Conservation (phyloP, 176 grass and related monocot species). For the Rhynchospora pubera region DNA sequence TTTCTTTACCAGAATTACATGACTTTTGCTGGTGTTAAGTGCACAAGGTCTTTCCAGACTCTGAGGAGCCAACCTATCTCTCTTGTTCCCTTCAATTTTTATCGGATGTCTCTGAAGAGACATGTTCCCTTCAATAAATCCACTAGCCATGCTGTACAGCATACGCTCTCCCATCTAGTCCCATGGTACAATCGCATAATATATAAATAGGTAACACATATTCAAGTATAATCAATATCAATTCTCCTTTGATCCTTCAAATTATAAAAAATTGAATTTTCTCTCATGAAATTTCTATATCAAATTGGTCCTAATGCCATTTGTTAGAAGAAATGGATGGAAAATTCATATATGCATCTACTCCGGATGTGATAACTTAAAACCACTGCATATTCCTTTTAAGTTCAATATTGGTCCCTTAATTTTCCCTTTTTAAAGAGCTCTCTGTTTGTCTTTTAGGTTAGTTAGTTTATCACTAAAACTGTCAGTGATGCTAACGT, state of each 20-base stretch:
- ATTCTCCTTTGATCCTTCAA: background rate
- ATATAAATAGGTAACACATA: background rate
- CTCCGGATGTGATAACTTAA: too few relatives aligned
- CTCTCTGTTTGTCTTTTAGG: too few relatives aligned
- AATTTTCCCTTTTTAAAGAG: too few relatives aligned
- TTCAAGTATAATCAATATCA: background rate
- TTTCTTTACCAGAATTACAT: background rate
- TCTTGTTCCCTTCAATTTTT: too few relatives aligned
- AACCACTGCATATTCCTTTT: too few relatives aligned
- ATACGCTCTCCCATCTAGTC: background rate
- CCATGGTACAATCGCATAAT: background rate
- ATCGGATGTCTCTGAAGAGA: too few relatives aligned
- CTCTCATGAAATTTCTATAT: background rate
- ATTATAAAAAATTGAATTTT: background rate
- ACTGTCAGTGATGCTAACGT: too few relatives aligned
- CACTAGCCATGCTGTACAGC: background rate
- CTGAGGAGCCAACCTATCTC: background rate
- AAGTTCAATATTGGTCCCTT: too few relatives aligned
- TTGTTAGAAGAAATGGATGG: background rate
- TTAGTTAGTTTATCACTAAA: too few relatives aligned
- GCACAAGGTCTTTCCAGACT: background rate
- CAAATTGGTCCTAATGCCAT: background rate
- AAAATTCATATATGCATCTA: too few relatives aligned
- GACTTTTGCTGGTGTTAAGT: background rate
- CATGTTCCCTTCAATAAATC: constrained; percentile 1